Conservation (phyloP, 2,329 filamentous ascomycete genomes). For the Trichoderma semiorbis region DNA sequence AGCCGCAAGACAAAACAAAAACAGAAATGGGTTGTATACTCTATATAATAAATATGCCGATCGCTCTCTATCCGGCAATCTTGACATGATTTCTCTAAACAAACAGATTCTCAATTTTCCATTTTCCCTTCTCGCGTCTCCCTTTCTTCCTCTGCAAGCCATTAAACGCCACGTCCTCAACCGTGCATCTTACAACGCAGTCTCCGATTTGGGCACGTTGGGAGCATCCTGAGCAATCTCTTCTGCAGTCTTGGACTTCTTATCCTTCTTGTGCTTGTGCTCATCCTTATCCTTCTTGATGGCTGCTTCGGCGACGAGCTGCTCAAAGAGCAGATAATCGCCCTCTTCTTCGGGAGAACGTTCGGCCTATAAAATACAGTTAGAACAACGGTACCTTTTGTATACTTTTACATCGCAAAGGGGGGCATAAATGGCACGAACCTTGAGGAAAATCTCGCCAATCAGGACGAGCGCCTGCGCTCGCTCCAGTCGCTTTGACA, state of each 20-base stretch:
- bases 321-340: conserved; percentile 97
- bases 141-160: background rate
- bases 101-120: conserved; percentile 1
- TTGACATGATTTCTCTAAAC: conserved; percentile 14
- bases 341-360: conserved; percentile 94
- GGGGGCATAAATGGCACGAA: conserved; percentile 39
- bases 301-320: conserved; percentile 93
- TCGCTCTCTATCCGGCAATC: conserved; percentile 19
- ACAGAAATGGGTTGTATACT: conserved; percentile 4
- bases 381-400: background rate
- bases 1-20: conserved; percentile 7
- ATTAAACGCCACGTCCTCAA: background rate
- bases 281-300: conserved; percentile 90
- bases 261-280: conserved; percentile 51
- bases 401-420: background rate
- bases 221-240: conserved; percentile 28
- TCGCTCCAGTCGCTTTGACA: conserved; percentile 83
- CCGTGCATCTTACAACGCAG: background rate
- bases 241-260: conserved; percentile 36
- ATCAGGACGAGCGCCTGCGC: conserved; percentile 86
- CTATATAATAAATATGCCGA: conserved; percentile 13
- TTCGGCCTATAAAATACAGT: conserved; percentile 58
- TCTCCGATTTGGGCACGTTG: conserved; percentile 23
- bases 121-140: background rate
- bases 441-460: conserved; percentile 85